Evolutionary conservation across 2,329 filamentous ascomycete species (phyloP), one percentile per base, ranked within the genome.

Genomic region (Cryphonectria nitschkei): DNA sequence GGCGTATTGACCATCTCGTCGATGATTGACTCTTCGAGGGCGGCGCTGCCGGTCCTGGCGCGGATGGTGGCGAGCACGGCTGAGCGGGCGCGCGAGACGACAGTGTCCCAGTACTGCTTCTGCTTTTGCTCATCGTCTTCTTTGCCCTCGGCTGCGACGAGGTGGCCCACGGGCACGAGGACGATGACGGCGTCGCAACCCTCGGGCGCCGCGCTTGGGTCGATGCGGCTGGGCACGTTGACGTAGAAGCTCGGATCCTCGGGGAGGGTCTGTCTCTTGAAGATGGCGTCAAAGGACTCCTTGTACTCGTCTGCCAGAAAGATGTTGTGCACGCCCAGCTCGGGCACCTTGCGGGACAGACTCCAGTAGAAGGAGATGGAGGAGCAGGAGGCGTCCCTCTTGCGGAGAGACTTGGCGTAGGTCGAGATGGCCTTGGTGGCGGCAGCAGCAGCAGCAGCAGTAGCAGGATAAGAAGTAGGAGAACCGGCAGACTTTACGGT

Each of bases 311-410:
- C 89, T 2, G 92, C 91, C 8, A 94, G 86, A 82, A 94, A 94
- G 75, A 94, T 92, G 78, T 94, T 94, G 81, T 94, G 92, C 0
- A 89, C 87, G 26, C 85, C 83, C 2, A 94, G 85, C 78, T 92
- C 86, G 0, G 88, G 87, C 1, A 93, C 81, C 67, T 85, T 84
- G 66, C 84, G 82, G 71, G 88, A 84, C 29, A 93, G 83, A 2
- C 88, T 87, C 91, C 91, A 94, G 83, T 93, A 94, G 80, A 94
- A 94, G 6, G 90, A 92, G 74, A 94, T 92, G 70, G 89, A 91
- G 73, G 89, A 92, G 80, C 91, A 93, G 0, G 90, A 92, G 1
- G 89, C 86, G 16, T 86, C 82, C 6, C 86, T 82, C 70, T 85
- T 83, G 41, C 80, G 78, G 6, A 87, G 79, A 3, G 79, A 80